phyloP scores from a whole-genome alignment of 2,329 filamentous ascomycete species.

The Exophiala mesophila region DNA sequence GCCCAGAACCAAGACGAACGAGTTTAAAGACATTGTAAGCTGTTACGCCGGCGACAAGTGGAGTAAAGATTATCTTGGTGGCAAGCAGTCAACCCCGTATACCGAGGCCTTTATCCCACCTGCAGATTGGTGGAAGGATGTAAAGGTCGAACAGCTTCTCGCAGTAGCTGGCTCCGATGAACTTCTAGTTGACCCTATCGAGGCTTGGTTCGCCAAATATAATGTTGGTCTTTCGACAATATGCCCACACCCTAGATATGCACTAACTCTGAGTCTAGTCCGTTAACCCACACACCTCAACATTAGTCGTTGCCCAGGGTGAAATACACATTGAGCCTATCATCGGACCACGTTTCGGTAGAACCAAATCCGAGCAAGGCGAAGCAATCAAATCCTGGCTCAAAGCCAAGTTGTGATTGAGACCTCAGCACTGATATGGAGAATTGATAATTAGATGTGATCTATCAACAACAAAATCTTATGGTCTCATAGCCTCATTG shows the following conservation, averaged over 20 bases:
- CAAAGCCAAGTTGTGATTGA: constrained; percentile 19
- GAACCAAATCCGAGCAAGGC: constrained; percentile 37
- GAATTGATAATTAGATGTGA: too few relatives aligned
- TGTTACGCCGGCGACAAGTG: constrained; percentile 8
- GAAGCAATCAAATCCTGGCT: constrained; percentile 36
- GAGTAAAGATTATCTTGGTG: constrained; percentile 17
- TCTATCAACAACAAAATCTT: too few relatives aligned
- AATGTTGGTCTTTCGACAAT: constrained; percentile 11
- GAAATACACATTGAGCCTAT: constrained; percentile 42
- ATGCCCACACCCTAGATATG: neutral
- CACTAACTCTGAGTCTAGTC: constrained; percentile 21
- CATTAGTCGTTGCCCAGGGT: constrained; percentile 34
- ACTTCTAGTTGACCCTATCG: constrained; percentile 20
- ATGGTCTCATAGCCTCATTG: too few relatives aligned
- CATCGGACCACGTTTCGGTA: constrained; percentile 36
- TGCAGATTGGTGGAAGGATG: constrained; percentile 24
- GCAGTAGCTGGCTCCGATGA: constrained; percentile 20
- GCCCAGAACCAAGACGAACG: constrained; percentile 12
- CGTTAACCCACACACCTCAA: constrained; percentile 29
- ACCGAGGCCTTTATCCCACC: constrained; percentile 16
- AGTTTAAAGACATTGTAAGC: constrained; percentile 20
- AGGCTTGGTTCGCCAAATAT: constrained; percentile 21
- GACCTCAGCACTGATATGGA: too few relatives aligned
- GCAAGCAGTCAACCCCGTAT: constrained; percentile 14
- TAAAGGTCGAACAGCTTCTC: constrained; percentile 22